phyloP scores from a whole-genome alignment of 2,329 filamentous ascomycete genomes.

The Emergomyces orientalis region DNA sequence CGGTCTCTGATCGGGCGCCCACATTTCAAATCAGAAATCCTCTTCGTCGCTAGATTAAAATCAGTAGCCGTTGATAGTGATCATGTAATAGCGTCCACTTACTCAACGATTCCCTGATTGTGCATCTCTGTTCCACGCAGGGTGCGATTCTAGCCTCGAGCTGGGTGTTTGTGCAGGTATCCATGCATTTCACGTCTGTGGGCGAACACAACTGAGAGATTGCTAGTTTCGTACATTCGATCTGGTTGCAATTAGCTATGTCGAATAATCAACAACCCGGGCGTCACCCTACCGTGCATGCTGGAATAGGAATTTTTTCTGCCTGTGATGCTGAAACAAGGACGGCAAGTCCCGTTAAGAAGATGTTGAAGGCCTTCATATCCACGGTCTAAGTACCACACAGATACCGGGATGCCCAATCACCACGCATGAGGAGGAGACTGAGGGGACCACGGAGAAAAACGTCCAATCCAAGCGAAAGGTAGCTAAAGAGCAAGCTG shows the following conservation, averaged over 20 bases:
- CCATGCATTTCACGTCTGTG: neutral
- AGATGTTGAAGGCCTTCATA: slow-evolving; percentile 1
- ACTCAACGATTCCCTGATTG: slow-evolving; percentile 1
- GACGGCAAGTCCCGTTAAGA: neutral
- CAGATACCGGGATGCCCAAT: neutral
- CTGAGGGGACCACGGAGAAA: neutral
- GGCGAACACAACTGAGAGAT: neutral
- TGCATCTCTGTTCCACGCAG: slow-evolving; percentile 1
- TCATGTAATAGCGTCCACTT: neutral
- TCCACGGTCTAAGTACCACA: neutral
- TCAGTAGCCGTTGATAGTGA: neutral
- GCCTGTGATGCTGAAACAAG: neutral
- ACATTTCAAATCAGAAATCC: neutral
- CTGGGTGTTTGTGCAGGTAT: neutral
- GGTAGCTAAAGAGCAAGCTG: neutral
- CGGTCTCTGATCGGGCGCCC: slow-evolving; percentile 1
- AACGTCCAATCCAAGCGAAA: neutral
- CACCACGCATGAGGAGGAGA: neutral
- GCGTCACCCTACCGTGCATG: neutral
- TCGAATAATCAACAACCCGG: neutral
- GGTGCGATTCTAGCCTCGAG: neutral
- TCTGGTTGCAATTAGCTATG: slow-evolving; percentile 1
- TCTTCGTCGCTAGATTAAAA: neutral
- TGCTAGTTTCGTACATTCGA: slow-evolving; percentile 5
- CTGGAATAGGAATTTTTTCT: neutral